Evolutionary conservation across 179 eudicot species (phyloP).

Genomic region (Pouteria campechiana): DNA sequence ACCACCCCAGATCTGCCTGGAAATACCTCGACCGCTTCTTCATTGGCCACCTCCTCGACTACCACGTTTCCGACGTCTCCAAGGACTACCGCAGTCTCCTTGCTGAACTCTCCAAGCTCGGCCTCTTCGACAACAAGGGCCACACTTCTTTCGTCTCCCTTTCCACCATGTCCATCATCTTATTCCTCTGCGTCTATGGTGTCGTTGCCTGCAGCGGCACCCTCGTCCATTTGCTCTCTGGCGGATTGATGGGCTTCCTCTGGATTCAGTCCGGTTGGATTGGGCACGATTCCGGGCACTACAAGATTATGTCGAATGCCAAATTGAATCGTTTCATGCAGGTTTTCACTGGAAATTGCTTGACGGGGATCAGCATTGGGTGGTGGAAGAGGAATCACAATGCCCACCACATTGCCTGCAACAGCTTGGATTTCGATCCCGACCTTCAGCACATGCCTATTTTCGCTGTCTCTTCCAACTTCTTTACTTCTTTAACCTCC

Average conservation of each 20-base stretch:
- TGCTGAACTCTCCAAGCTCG: conserved; percentile 30
- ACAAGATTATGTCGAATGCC: conserved; percentile 25
- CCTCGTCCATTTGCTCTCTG: conserved; percentile 28
- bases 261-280: conserved; percentile 66
- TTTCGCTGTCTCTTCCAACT: conserved; percentile 39
- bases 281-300: conserved; percentile 53
- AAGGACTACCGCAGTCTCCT: conserved; percentile 39
- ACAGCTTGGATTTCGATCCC: conserved; percentile 47
- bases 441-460: conserved; percentile 52
- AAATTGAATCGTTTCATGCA: conserved; percentile 21
- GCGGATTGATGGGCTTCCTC: conserved; percentile 32
- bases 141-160: conserved; percentile 11
- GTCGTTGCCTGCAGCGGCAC: conserved; percentile 15
- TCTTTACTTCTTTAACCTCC: conserved; percentile 34
- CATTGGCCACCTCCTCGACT: conserved; percentile 26
- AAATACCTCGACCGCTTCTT: conserved; percentile 20
- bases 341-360: conserved; percentile 28
- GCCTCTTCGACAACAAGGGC: conserved; percentile 40
- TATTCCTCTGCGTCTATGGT: conserved; percentile 23
- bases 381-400: conserved; percentile 68
- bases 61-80: conserved; percentile 30
- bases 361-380: conserved; percentile 50
- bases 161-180: conserved; percentile 13
- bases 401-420: conserved; percentile 53
- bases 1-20: conserved; percentile 36